Evolutionary conservation across 371 early-diverging fungal species (phyloP).

Genomic region (Mortierella sp.): DNA sequence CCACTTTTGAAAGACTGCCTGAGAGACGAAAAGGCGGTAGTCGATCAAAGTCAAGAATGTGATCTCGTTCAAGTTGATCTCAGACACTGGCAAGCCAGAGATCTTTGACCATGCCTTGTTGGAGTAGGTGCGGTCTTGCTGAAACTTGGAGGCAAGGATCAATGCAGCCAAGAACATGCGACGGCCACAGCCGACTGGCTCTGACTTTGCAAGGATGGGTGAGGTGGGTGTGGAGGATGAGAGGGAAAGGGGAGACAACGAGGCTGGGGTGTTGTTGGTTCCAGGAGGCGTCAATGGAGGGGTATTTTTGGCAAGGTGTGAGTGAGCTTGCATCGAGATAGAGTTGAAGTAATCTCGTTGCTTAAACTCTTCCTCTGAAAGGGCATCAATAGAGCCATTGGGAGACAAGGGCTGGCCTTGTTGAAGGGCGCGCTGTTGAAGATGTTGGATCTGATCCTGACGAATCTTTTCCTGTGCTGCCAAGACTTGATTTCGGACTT

Average conservation of each 20-base stretch:
- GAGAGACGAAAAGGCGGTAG: slow-evolving; percentile 78
- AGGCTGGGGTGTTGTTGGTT: slow-evolving; percentile 51
- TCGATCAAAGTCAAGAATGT: slow-evolving; percentile 79
- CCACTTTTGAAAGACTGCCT: slow-evolving; percentile 63
- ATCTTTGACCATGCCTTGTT: slow-evolving; percentile 88
- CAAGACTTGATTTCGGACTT: slow-evolving; percentile 58
- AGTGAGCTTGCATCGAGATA: slow-evolving; percentile 19
- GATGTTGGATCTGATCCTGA: slow-evolving; percentile 46
- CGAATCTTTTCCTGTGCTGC: slow-evolving; percentile 55
- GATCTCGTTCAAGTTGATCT: slow-evolving; percentile 82
- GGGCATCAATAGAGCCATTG: slow-evolving; percentile 32
- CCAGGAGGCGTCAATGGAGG: slow-evolving; percentile 53
- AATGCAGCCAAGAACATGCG: slow-evolving; percentile 87
- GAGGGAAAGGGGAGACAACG: slow-evolving; percentile 42
- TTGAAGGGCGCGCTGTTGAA: slow-evolving; percentile 42
- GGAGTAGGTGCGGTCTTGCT: slow-evolving; percentile 84
- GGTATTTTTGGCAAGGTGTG: slow-evolving; percentile 32
- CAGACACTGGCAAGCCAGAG: slow-evolving; percentile 75
- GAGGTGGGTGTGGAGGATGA: slow-evolving; percentile 30
- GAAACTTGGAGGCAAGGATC: slow-evolving; percentile 84
- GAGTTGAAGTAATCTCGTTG: slow-evolving; percentile 51
- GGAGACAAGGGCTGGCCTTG: slow-evolving; percentile 44
- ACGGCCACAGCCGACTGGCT: slow-evolving; percentile 75
- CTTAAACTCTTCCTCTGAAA: slow-evolving; percentile 35
- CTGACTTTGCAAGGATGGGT: slow-evolving; percentile 56